Percentiles rank a stretch among this genome's conserved stretches.
Conservation (phyloP, 306 rosid genomes). For the Mimosa pudica region DNA sequence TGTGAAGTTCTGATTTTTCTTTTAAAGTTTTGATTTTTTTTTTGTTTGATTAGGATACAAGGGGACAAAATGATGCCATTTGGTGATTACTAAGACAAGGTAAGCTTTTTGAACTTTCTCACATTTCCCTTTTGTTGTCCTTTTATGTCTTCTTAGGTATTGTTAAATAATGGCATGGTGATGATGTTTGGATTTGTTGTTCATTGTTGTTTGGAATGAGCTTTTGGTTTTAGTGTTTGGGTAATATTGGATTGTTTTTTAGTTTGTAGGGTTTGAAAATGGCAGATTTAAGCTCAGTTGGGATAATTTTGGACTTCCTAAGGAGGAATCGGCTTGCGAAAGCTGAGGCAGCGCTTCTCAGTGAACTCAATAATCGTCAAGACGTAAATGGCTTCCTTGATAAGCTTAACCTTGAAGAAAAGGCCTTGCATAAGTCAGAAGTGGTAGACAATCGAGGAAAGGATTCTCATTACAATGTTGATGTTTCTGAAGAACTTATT, state of each 20-base stretch:
- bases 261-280: constrained; percentile 58
- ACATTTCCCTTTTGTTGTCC: background rate
- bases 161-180: constrained; percentile 26
- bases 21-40: constrained; percentile 15
- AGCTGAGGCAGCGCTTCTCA: constrained; percentile 92
- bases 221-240: constrained; percentile 34
- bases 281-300: constrained; percentile 79
- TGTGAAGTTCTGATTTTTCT: constrained; percentile 31
- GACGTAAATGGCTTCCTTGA: constrained; percentile 73
- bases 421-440: constrained; percentile 44
- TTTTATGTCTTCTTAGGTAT: background rate
- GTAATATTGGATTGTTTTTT: constrained; percentile 40
- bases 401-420: constrained; percentile 75
- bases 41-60: constrained; percentile 50
- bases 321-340: constrained; percentile 71
- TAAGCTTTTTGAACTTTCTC: constrained; percentile 35
- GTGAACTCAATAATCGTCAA: constrained; percentile 70
- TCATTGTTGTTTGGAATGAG: constrained; percentile 37
- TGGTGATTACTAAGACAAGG: constrained; percentile 59
- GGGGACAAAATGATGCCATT: constrained; percentile 53
- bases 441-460: constrained; percentile 51
- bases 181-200: constrained; percentile 14
- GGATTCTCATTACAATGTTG: constrained; percentile 47
- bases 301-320: constrained; percentile 82
- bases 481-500: constrained; percentile 78